Evolutionary conservation across 2,329 filamentous ascomycete species (phyloP).

Genomic region (Magnaporthiopsis rhizophila): DNA sequence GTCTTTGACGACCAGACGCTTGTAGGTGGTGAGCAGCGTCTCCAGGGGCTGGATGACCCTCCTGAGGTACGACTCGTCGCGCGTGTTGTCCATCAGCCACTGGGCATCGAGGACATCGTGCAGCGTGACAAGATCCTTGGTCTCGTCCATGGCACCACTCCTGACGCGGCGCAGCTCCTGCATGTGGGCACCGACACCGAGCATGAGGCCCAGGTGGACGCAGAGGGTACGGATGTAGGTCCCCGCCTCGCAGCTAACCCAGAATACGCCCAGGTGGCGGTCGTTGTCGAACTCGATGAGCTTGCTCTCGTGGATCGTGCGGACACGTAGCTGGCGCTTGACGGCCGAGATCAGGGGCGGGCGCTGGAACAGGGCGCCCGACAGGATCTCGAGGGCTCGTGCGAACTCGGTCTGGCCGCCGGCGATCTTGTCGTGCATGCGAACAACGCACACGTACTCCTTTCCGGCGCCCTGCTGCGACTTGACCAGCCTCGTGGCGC

Average conservation of each 20-base stretch:
- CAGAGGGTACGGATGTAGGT: slow-evolving; percentile 98
- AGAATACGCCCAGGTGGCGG: slow-evolving; percentile 94
- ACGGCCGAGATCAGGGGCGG: slow-evolving; percentile 96
- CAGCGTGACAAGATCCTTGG: slow-evolving; percentile 79
- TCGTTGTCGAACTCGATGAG: slow-evolving; percentile 98
- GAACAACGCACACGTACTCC: slow-evolving; percentile 94
- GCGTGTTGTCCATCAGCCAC: slow-evolving; percentile 91
- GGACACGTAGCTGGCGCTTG: slow-evolving; percentile 96
- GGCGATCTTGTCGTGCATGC: slow-evolving; percentile 90
- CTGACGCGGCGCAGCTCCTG: slow-evolving; percentile 93
- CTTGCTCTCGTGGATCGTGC: slow-evolving; percentile 96
- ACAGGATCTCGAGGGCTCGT: slow-evolving; percentile 89
- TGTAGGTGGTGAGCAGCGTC: slow-evolving; percentile 85
- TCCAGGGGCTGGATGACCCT: slow-evolving; percentile 88
- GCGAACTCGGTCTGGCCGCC: slow-evolving; percentile 90
- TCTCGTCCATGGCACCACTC: slow-evolving; percentile 91
- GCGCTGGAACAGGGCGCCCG: slow-evolving; percentile 93
- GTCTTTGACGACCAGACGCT: slow-evolving; percentile 96
- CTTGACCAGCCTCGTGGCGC: slow-evolving; percentile 95
- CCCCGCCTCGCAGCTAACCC: slow-evolving; percentile 97
- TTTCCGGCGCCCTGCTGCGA: slow-evolving; percentile 98
- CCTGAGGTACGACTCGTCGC: slow-evolving; percentile 87
- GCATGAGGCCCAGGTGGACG: slow-evolving; percentile 67
- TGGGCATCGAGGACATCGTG: slow-evolving; percentile 95
- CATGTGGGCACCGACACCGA: slow-evolving; percentile 66